phyloP scores from a whole-genome alignment of 2,329 filamentous ascomycete species.

The Paraphaeosphaeria minitans region DNA sequence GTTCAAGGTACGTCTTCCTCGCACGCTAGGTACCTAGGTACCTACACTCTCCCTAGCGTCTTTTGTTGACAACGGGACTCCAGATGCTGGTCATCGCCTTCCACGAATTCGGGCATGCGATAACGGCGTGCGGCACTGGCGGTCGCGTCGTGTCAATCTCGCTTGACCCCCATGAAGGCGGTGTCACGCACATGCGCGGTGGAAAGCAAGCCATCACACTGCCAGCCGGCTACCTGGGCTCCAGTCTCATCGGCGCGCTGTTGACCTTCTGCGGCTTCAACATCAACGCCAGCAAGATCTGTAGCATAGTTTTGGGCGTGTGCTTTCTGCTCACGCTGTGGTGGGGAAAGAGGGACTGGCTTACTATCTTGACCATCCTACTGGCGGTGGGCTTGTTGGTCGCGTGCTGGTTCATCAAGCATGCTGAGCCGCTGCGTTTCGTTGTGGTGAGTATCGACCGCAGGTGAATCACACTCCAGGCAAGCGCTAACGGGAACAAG shows the following conservation, averaged over 20 bases:
- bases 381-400: conserved; percentile 72
- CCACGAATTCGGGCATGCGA: conserved; percentile 78
- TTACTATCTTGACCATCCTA: conserved; percentile 73
- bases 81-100: conserved; percentile 85
- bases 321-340: conserved; percentile 80
- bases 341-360: conserved; percentile 81
- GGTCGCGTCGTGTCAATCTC: conserved; percentile 75
- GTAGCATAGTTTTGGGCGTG: conserved; percentile 72
- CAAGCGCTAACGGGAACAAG: conserved; percentile 33
- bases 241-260: conserved; percentile 75
- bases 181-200: conserved; percentile 77
- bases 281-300: conserved; percentile 80
- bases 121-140: conserved; percentile 73
- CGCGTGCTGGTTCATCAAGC: conserved; percentile 79
- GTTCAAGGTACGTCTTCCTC: conserved; percentile 69
- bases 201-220: conserved; percentile 73
- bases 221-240: conserved; percentile 79
- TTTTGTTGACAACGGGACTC: conserved; percentile 1
- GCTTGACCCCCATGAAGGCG: conserved; percentile 76
- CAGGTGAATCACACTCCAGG: no score
- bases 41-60: not conserved
- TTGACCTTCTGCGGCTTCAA: conserved; percentile 82
- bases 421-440: conserved; percentile 74
- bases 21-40: no score
- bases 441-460: conserved; percentile 60